A percentile compares a stretch with the other conserved stretches of the same genome.
These are phyloP conservation scores for Spongospora subterranea DNA, from an alignment of 208 protist genomes.

Conservation along the genomic window DNA sequence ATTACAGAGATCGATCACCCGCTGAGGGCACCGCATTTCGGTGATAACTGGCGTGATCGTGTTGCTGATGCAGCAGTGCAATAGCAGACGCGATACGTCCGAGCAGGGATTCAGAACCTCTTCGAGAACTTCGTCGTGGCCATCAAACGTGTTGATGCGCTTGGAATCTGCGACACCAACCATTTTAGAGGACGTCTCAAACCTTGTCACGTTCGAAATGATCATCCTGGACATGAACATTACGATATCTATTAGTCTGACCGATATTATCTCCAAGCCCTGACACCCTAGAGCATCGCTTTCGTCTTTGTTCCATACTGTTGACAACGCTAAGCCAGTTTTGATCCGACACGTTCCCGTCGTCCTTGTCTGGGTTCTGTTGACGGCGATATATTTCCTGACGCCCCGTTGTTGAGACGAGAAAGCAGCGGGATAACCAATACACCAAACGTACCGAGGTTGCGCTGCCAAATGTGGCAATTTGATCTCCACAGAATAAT, in stretches of 20 bases:
- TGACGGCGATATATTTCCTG: too few relatives aligned
- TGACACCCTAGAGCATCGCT: background rate
- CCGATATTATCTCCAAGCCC: background rate
- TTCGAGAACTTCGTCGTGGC: background rate
- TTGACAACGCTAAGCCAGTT: too few relatives aligned
- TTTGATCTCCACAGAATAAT: background rate
- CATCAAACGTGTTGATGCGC: background rate
- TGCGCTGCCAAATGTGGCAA: background rate
- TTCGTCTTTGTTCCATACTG: too few relatives aligned
- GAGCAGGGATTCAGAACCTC: background rate
- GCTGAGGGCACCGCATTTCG: background rate
- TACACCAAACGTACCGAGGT: too few relatives aligned
- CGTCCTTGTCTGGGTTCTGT: too few relatives aligned
- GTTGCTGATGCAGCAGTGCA: slow-evolving; percentile 27
- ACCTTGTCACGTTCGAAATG: too few relatives aligned
- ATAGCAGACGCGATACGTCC: background rate
- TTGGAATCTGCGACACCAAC: background rate
- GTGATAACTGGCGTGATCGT: slow-evolving; percentile 30
- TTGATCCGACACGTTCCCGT: too few relatives aligned
- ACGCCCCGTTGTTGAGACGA: too few relatives aligned
- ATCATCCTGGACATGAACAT: too few relatives aligned
- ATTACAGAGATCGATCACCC: background rate
- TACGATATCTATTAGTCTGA: too few relatives aligned
- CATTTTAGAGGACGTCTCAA: background rate
- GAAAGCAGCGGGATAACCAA: background rate